These are phyloP conservation scores for Domatiomyces globalis DNA, from an alignment of 2,329 filamentous ascomycete species.

Conservation along the genomic window DNA sequence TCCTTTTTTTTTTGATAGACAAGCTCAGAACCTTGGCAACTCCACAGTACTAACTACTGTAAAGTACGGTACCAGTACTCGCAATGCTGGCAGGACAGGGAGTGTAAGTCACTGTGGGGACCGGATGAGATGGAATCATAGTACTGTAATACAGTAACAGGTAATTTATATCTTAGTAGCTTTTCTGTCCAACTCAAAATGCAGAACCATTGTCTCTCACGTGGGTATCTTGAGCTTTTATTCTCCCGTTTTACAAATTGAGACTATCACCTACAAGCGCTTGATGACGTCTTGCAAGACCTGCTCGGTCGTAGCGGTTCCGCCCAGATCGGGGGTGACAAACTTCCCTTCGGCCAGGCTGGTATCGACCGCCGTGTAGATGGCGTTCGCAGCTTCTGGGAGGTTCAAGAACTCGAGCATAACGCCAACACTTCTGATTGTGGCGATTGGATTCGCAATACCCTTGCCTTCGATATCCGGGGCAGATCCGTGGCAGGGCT, in stretches of 20 bases:
- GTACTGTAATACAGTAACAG: background rate
- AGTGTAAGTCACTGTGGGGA: background rate
- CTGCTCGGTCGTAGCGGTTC: slow-evolving; percentile 69
- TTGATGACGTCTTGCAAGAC: slow-evolving; percentile 76
- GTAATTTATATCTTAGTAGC: background rate
- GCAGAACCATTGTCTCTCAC: background rate
- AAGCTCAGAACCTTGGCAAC: background rate
- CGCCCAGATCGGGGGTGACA: slow-evolving; percentile 80
- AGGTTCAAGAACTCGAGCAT: slow-evolving; percentile 95
- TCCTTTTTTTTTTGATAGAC: too few species aligned
- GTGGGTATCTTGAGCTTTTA: background rate
- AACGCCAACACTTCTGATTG: slow-evolving; percentile 72
- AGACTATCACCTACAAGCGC: slow-evolving; percentile 27
- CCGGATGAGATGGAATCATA: background rate
- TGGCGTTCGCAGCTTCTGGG: slow-evolving; percentile 70
- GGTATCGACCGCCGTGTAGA: slow-evolving; percentile 82
- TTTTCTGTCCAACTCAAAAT: too few species aligned
- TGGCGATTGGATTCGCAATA: slow-evolving; percentile 94
- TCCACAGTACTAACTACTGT: background rate
- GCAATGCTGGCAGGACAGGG: too few species aligned
- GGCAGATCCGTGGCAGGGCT: slow-evolving; percentile 92
- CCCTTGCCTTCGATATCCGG: slow-evolving; percentile 88
- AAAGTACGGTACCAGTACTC: too few species aligned
- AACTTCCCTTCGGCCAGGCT: slow-evolving; percentile 73
- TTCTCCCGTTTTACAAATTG: background rate